Conservation (phyloP, 2,329 filamentous ascomycete genomes). For the Neonectria magnoliae region DNA sequence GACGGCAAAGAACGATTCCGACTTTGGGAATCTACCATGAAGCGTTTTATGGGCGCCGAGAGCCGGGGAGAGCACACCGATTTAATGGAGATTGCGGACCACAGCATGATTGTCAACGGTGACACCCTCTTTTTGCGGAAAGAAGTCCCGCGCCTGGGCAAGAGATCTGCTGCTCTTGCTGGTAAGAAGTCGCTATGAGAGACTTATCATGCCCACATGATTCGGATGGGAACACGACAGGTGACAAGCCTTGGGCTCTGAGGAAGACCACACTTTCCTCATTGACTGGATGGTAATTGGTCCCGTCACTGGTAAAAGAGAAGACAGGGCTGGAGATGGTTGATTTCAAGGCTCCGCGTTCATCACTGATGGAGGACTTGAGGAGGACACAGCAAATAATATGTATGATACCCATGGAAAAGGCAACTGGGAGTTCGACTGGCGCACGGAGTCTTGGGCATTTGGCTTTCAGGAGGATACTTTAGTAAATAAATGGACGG, state of each 20-base stretch:
- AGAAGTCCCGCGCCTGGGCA: conserved; percentile 60
- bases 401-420: conserved; percentile 16
- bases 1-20: conserved; percentile 65
- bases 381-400: neutral
- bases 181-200: conserved; percentile 36
- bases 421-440: neutral
- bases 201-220: neutral
- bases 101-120: conserved; percentile 73
- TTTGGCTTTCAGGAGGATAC: neutral
- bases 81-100: conserved; percentile 65
- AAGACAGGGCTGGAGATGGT: too few relatives aligned
- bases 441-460: conserved; percentile 10
- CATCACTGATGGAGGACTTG: neutral
- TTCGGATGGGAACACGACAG: neutral
- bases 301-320: neutral
- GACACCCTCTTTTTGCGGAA: conserved; percentile 63
- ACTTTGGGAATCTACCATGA: conserved; percentile 71
- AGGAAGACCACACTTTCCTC: too few relatives aligned
- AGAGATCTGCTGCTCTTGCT: conserved; percentile 47
- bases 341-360: neutral
- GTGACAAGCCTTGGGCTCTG: neutral
- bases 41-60: conserved; percentile 57
- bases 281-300: neutral
- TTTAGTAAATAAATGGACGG: neutral
- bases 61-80: conserved; percentile 47